phyloP scores from a whole-genome alignment of 2,329 filamentous ascomycete species.

The Xylariales sp. region DNA sequence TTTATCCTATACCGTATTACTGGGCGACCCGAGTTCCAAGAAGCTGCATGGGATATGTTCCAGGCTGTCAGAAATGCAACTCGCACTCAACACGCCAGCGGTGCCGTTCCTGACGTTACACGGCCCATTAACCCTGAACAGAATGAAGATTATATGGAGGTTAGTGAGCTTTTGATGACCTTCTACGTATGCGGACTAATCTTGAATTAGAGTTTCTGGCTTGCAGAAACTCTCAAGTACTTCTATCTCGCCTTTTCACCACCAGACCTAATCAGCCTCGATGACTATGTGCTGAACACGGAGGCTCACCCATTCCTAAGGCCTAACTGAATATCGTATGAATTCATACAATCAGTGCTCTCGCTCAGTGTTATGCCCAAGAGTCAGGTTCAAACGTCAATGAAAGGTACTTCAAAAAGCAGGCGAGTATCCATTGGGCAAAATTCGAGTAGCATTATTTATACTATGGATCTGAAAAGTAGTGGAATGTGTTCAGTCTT shows the following conservation, averaged over 20 bases:
- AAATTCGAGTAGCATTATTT: too few species aligned
- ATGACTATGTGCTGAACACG: slow-evolving; percentile 51
- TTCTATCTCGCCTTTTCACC: slow-evolving; percentile 43
- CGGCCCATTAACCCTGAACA: slow-evolving; percentile 35
- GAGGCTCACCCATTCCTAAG: slow-evolving; percentile 31
- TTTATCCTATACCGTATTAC: slow-evolving; percentile 29
- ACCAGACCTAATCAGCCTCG: slow-evolving; percentile 49
- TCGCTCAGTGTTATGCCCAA: too few species aligned
- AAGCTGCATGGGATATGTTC: slow-evolving; percentile 28
- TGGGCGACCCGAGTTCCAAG: slow-evolving; percentile 20
- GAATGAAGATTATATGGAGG: slow-evolving; percentile 39
- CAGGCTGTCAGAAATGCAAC: slow-evolving; percentile 22
- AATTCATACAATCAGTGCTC: too few species aligned
- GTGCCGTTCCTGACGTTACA: slow-evolving; percentile 33
- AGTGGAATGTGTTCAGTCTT: too few species aligned
- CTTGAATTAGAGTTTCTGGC: slow-evolving; percentile 52
- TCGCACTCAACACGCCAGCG: slow-evolving; percentile 20
- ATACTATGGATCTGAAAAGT: too few species aligned
- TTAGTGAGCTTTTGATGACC: slow-evolving; percentile 9
- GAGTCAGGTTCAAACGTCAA: too few species aligned
- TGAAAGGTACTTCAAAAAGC: too few species aligned
- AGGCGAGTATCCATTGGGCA: too few species aligned
- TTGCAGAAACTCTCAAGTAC: slow-evolving; percentile 57
- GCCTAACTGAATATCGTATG: not conserved
- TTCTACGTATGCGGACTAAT: not conserved